Percentiles rank a stretch among this genome's conserved stretches.
Evolutionary conservation across 2,329 filamentous ascomycete species (phyloP).

Genomic region (Fusarium verrucosum): DNA sequence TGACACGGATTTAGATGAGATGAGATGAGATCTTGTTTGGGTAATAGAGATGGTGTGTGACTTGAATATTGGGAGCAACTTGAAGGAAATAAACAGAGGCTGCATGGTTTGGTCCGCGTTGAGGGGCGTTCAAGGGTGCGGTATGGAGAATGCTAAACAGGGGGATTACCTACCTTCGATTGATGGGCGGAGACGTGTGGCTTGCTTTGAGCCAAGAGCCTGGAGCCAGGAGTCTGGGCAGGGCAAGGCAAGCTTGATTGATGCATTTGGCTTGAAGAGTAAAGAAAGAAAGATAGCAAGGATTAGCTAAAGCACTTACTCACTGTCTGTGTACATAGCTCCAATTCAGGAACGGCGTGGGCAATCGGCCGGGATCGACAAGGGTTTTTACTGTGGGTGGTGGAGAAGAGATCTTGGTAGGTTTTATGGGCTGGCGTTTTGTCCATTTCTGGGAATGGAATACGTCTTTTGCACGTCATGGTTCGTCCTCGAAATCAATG

Average conservation of each 20-base stretch:
- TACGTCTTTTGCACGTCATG: conserved; percentile 33
- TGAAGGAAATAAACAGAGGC: conserved; percentile 22
- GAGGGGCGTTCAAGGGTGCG: conserved; percentile 11
- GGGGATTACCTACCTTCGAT: conserved; percentile 2
- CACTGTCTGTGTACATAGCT: neutral
- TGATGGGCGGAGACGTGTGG: conserved; percentile 11
- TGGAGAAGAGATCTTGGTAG: conserved; percentile 32
- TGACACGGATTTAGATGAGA: conserved; percentile 3
- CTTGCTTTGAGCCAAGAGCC: too few species aligned
- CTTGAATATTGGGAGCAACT: conserved; percentile 5
- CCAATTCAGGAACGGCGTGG: conserved; percentile 44
- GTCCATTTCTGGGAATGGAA: conserved; percentile 12
- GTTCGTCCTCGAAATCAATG: conserved; percentile 23
- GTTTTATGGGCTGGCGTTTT: conserved; percentile 4
- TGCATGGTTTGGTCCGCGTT: conserved; percentile 17
- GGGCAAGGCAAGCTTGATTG: conserved; percentile 7
- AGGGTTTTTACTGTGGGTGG: conserved; percentile 35
- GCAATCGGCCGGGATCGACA: conserved; percentile 42
- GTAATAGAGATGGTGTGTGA: conserved; percentile 5
- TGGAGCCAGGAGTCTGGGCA: conserved; percentile 33
- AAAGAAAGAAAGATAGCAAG: too few species aligned
- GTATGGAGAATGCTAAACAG: conserved; percentile 19
- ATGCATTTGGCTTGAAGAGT: conserved; percentile 20
- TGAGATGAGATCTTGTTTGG: conserved; percentile 7
- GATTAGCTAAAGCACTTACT: conserved; percentile 16